phyloP scores from a whole-genome alignment of 768 basidiomycete species.

The Xanthoconium stramineum region DNA sequence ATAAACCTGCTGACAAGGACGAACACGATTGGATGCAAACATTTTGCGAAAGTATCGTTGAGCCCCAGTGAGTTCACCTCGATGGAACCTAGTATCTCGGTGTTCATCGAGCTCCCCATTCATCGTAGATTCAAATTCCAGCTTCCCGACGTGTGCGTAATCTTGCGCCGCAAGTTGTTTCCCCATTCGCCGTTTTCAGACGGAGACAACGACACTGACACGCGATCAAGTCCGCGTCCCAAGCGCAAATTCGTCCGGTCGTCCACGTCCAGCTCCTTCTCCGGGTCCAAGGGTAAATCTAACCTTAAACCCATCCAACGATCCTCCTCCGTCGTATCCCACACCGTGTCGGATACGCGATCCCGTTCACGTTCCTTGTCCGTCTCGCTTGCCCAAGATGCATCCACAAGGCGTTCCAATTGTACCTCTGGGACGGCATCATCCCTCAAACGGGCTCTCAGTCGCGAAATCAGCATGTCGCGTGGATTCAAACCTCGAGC shows the following conservation, averaged over 20 bases:
- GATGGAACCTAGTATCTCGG: background rate
- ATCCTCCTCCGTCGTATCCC: slow-evolving; percentile 22
- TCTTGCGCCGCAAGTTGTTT: slow-evolving; percentile 67
- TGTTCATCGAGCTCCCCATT: background rate
- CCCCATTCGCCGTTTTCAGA: slow-evolving; percentile 60
- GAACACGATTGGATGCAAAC: slow-evolving; percentile 71
- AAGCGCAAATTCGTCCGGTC: slow-evolving; percentile 14
- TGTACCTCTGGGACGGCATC: slow-evolving; percentile 30
- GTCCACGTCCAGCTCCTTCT: slow-evolving; percentile 6
- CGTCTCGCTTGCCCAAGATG: slow-evolving; percentile 66
- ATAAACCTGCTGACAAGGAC: slow-evolving; percentile 17
- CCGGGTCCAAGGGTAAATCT: slow-evolving; percentile 9
- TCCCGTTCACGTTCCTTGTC: slow-evolving; percentile 63
- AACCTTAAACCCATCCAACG: slow-evolving; percentile 19
- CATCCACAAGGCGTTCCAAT: slow-evolving; percentile 36
- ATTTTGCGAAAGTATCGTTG: slow-evolving; percentile 67
- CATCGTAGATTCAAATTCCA: slow-evolving; percentile 49
- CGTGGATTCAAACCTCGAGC: slow-evolving; percentile 56
- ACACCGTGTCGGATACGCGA: slow-evolving; percentile 28
- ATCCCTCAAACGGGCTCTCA: slow-evolving; percentile 53
- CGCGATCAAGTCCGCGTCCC: slow-evolving; percentile 10
- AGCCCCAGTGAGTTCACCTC: slow-evolving; percentile 48
- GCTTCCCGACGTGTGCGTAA: slow-evolving; percentile 51
- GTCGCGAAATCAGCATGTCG: slow-evolving; percentile 75
- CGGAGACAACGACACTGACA: slow-evolving; percentile 26